Conservation (phyloP, 2,329 filamentous ascomycete genomes). For the Sphaerulina musiva region DNA sequence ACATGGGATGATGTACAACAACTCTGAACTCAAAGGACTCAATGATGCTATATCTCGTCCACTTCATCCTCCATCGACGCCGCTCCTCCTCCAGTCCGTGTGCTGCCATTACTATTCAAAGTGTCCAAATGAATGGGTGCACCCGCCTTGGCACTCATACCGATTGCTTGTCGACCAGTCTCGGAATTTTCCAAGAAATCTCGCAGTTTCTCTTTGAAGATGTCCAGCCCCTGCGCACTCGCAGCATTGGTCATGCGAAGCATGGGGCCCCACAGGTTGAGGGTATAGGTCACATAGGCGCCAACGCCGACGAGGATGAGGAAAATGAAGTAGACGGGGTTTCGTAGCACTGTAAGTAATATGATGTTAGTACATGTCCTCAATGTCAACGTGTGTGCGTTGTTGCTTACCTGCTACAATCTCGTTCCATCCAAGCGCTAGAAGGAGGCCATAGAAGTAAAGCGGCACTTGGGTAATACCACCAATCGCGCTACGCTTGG, state of each 20-base stretch:
- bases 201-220: slow-evolving; percentile 83
- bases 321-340: slow-evolving; percentile 87
- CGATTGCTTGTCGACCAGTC: slow-evolving; percentile 73
- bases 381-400: not conserved
- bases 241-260: slow-evolving; percentile 91
- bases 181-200: slow-evolving; percentile 88
- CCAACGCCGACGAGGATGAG: slow-evolving; percentile 68
- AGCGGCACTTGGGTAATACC: slow-evolving; percentile 88
- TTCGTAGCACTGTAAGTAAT: slow-evolving; percentile 66
- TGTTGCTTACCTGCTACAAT: slow-evolving; percentile 73
- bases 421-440: slow-evolving; percentile 98
- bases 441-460: slow-evolving; percentile 85
- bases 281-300: slow-evolving; percentile 82
- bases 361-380: slow-evolving; percentile 9
- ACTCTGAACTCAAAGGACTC: no score
- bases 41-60: slow-evolving; percentile 31
- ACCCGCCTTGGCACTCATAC: slow-evolving; percentile 57
- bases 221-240: slow-evolving; percentile 74
- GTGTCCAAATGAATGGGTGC: slow-evolving; percentile 36
- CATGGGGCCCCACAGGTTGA: slow-evolving; percentile 95
- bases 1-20: no score
- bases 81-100: slow-evolving; percentile 22
- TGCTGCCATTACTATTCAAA: slow-evolving; percentile 39
- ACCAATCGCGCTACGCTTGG: slow-evolving; percentile 92
- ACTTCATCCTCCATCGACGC: slow-evolving; percentile 30